Evolutionary conservation across 2,329 filamentous ascomycete genomes (phyloP).

Genomic region (Dactylellina drechsleri): DNA sequence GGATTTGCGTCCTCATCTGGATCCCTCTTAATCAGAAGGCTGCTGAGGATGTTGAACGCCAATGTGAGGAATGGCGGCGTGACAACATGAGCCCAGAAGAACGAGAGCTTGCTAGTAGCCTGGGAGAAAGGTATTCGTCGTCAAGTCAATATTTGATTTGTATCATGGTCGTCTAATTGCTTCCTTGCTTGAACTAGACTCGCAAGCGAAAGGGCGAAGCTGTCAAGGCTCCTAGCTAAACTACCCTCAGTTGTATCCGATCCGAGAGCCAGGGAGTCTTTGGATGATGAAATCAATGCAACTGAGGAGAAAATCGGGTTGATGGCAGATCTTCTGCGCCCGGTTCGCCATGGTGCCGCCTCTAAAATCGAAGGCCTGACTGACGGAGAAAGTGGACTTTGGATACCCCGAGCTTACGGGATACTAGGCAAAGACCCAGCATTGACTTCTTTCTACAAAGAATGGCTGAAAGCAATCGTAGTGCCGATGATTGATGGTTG

Average conservation of each 20-base stretch:
- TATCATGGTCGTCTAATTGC: no score
- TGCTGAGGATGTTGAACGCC: conserved; percentile 82
- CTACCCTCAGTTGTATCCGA: conserved; percentile 83
- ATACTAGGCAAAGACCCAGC: conserved; percentile 85
- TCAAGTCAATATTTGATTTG: neutral
- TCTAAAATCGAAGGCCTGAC: conserved; percentile 97
- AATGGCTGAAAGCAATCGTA: conserved; percentile 93
- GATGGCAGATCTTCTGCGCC: conserved; percentile 94
- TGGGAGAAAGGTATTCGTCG: conserved; percentile 73
- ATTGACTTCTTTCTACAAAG: conserved; percentile 94
- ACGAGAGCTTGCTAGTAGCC: conserved; percentile 86
- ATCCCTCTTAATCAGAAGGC: conserved; percentile 82
- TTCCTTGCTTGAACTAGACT: conserved; percentile 65
- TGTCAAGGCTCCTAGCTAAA: conserved; percentile 86
- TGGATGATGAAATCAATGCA: conserved; percentile 93
- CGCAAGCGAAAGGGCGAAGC: conserved; percentile 84
- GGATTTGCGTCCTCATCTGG: conserved; percentile 92
- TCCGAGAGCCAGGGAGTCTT: conserved; percentile 78
- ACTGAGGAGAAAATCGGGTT: conserved; percentile 97
- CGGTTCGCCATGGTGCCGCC: conserved; percentile 90
- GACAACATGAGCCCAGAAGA: conserved; percentile 90
- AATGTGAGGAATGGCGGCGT: conserved; percentile 86
- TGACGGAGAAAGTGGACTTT: conserved; percentile 92
- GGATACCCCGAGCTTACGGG: conserved; percentile 93
- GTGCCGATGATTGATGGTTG: conserved; percentile 93